phyloP scores from a whole-genome alignment of 768 basidiomycete species.

The Auriscalpium vulgare region DNA sequence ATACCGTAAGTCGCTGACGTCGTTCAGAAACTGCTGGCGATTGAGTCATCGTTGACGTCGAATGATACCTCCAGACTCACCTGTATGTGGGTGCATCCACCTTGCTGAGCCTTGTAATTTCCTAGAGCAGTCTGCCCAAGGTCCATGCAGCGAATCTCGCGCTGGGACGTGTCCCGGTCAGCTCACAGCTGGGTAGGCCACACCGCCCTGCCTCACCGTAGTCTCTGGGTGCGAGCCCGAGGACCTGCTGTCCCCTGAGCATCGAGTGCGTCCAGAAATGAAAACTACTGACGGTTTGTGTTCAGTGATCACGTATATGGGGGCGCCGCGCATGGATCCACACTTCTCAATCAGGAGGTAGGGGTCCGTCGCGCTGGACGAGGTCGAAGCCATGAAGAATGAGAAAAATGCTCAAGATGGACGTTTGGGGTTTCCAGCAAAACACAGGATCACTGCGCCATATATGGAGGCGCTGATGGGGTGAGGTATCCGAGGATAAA shows the following conservation, averaged over 20 bases:
- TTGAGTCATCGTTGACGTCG: background rate
- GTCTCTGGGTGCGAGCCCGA: background rate
- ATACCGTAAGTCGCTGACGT: slow-evolving; percentile 30
- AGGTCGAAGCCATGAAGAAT: slow-evolving; percentile 17
- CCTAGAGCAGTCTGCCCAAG: slow-evolving; percentile 32
- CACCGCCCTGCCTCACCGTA: background rate
- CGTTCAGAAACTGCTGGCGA: slow-evolving; percentile 30
- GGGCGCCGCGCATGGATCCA: slow-evolving; percentile 32
- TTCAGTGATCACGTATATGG: slow-evolving; percentile 37
- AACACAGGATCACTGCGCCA: background rate
- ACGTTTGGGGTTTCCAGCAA: background rate
- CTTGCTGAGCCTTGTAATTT: slow-evolving; percentile 32
- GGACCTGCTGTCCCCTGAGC: background rate
- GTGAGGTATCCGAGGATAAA: background rate
- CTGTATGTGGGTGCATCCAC: slow-evolving; percentile 35
- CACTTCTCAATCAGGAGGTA: slow-evolving; percentile 35
- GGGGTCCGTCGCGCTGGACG: slow-evolving; percentile 21
- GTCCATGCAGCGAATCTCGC: slow-evolving; percentile 38
- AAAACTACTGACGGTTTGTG: slow-evolving; percentile 30
- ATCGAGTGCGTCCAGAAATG: background rate
- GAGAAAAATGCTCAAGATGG: slow-evolving; percentile 15
- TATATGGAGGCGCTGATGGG: background rate
- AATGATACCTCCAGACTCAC: slow-evolving; percentile 20
- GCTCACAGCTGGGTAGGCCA: background rate
- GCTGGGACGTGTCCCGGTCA: slow-evolving; percentile 14